Evolutionary conservation across 108 stramenopile species (phyloP).

Genomic region (Licmophora abbreviata): DNA sequence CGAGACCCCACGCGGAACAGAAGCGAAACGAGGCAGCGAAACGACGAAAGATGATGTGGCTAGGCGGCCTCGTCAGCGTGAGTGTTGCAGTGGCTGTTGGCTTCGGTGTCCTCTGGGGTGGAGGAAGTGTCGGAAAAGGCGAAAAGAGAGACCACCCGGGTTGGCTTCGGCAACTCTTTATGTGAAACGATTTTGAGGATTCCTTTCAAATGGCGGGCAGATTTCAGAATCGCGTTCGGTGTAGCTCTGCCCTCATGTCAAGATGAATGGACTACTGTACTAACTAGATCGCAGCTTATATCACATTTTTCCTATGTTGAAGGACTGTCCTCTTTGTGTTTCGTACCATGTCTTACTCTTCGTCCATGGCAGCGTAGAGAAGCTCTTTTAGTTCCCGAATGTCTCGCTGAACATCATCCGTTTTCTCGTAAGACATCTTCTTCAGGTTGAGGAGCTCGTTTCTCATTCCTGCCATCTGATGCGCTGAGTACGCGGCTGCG

Average conservation of each 20-base stretch:
- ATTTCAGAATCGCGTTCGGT: no score
- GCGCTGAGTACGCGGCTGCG: conserved; percentile 9
- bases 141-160: no score
- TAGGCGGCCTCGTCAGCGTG: conserved; percentile 62
- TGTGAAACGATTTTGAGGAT: no score
- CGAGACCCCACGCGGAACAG: conserved; percentile 58
- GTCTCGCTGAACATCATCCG: conserved; percentile 16
- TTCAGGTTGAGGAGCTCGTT: conserved; percentile 16
- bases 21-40: conserved; percentile 40
- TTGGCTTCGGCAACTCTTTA: no score
- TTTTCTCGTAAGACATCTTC: conserved; percentile 14
- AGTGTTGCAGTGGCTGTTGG: conserved; percentile 51
- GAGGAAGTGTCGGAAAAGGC: not conserved
- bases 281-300: no score
- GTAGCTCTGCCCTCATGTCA: no score
- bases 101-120: conserved; percentile 1
- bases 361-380: conserved; percentile 14
- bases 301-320: no score
- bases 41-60: conserved; percentile 58
- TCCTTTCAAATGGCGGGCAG: not conserved
- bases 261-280: no score
- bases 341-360: no score
- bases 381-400: conserved; percentile 17
- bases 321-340: no score
- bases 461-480: conserved; percentile 17